Conservation (phyloP, 1,139 yeast species). For the Suhomyces wounanorum region DNA sequence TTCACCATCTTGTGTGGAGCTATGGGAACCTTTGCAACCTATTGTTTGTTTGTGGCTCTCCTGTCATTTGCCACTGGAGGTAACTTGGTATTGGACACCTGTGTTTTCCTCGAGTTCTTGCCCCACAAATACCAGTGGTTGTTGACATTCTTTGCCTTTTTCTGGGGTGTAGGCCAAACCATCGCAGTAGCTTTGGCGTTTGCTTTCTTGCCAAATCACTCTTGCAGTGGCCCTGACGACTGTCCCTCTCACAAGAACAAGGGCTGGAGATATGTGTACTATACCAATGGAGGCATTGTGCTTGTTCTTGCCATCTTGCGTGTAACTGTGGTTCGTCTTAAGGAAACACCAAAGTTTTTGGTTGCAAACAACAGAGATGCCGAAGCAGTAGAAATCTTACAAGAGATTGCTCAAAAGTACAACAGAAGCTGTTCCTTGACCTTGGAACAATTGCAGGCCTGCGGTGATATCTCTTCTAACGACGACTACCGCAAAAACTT, state of each 20-base stretch:
- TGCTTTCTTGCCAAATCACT: slow-evolving; percentile 34
- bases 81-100: slow-evolving; percentile 33
- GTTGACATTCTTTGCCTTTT: slow-evolving; percentile 41
- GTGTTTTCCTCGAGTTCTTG: slow-evolving; percentile 31
- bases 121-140: slow-evolving; percentile 33
- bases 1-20: slow-evolving; percentile 32
- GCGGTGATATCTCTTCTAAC: slow-evolving; percentile 28
- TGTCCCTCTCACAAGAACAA: slow-evolving; percentile 34
- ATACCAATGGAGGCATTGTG: slow-evolving; percentile 35
- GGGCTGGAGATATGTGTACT: slow-evolving; percentile 43
- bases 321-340: slow-evolving; percentile 32
- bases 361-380: slow-evolving; percentile 36
- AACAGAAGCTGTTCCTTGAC: slow-evolving; percentile 32
- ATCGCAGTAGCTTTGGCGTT: slow-evolving; percentile 35
- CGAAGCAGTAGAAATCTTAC: slow-evolving; percentile 34
- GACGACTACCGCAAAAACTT: slow-evolving; percentile 18
- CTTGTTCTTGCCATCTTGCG: slow-evolving; percentile 31
- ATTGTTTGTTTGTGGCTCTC: slow-evolving; percentile 28
- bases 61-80: slow-evolving; percentile 33
- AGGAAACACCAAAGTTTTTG: slow-evolving; percentile 40
- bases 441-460: slow-evolving; percentile 28
- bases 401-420: slow-evolving; percentile 31
- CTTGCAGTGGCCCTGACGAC: slow-evolving; percentile 28
- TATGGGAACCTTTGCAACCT: slow-evolving; percentile 32
- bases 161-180: slow-evolving; percentile 41